These are phyloP conservation scores for Lactarius indigo DNA, from an alignment of 768 basidiomycete species.

Conservation along the genomic window DNA sequence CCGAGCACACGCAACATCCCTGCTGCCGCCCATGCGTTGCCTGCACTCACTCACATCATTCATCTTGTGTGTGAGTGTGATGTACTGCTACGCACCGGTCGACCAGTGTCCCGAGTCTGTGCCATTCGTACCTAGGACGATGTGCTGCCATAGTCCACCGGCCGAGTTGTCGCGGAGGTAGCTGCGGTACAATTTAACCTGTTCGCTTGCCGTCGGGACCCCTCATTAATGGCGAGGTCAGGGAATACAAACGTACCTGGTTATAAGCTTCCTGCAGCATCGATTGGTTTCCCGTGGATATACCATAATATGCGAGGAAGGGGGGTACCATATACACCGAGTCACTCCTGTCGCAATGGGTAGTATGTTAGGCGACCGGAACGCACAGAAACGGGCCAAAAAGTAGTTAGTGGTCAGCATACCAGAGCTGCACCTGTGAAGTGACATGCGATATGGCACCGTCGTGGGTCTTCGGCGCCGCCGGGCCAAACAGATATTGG, in stretches of 20 bases:
- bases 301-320: conserved; percentile 83
- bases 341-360: conserved; percentile 53
- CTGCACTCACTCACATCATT: conserved; percentile 34
- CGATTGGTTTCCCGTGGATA: conserved; percentile 50
- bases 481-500: conserved; percentile 48
- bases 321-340: conserved; percentile 85
- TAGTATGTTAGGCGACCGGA: not conserved
- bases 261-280: conserved; percentile 62
- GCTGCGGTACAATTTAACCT: conserved; percentile 62
- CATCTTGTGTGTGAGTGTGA: not conserved
- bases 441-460: conserved; percentile 81
- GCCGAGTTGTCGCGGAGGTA: conserved; percentile 53
- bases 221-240: not conserved
- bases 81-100: conserved; percentile 47
- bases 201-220: not conserved
- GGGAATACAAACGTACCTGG: conserved; percentile 37
- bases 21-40: conserved; percentile 89
- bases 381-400: not conserved
- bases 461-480: conserved; percentile 58
- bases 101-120: conserved; percentile 76
- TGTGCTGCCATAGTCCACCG: conserved; percentile 71
- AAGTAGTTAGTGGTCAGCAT: not conserved
- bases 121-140: conserved; percentile 50
- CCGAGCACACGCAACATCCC: conserved; percentile 82
- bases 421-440: conserved; percentile 64